Evolutionary conservation across 2,329 filamentous ascomycete genomes (phyloP).

Genomic region (Paecilomyces sp.): DNA sequence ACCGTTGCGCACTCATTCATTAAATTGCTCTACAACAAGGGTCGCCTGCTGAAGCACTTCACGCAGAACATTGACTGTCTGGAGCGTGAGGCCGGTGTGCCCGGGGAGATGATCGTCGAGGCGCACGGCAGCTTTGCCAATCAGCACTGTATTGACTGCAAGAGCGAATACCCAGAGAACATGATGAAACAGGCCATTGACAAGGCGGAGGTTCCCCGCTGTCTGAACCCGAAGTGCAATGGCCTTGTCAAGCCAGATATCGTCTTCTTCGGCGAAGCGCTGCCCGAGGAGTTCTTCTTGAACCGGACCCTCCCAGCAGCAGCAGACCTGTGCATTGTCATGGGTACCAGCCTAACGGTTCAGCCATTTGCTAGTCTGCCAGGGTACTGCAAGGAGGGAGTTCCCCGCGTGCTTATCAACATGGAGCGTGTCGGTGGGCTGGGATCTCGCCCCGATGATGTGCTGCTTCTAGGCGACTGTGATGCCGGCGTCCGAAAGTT

Average conservation of each 20-base stretch:
- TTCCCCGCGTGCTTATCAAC: constrained; percentile 81
- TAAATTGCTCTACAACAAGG: constrained; percentile 70
- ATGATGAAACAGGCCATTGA: constrained; percentile 65
- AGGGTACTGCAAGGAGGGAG: constrained; percentile 50
- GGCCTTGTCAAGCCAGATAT: constrained; percentile 91
- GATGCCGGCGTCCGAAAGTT: constrained; percentile 73
- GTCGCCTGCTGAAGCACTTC: constrained; percentile 75
- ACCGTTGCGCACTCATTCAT: constrained; percentile 90
- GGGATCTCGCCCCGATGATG: constrained; percentile 73
- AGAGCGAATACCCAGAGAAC: constrained; percentile 61
- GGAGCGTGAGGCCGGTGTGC: constrained; percentile 79
- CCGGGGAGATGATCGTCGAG: constrained; percentile 74
- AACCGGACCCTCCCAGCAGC: constrained; percentile 48
- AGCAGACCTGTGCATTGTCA: constrained; percentile 73
- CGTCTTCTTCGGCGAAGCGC: constrained; percentile 80
- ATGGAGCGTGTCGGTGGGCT: constrained; percentile 73
- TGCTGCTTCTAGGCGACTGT: constrained; percentile 73
- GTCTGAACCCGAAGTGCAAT: constrained; percentile 53
- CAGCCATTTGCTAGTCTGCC: constrained; percentile 85
- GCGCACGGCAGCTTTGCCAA: constrained; percentile 92
- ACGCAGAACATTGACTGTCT: constrained; percentile 98
- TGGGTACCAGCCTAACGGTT: constrained; percentile 83
- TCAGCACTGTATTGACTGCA: constrained; percentile 88
- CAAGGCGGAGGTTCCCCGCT: constrained; percentile 63
- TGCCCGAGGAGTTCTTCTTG: constrained; percentile 60